These are phyloP conservation scores for Guadua angustifolia DNA, from an alignment of 176 grass and related monocot genomes.

Conservation along the genomic window DNA sequence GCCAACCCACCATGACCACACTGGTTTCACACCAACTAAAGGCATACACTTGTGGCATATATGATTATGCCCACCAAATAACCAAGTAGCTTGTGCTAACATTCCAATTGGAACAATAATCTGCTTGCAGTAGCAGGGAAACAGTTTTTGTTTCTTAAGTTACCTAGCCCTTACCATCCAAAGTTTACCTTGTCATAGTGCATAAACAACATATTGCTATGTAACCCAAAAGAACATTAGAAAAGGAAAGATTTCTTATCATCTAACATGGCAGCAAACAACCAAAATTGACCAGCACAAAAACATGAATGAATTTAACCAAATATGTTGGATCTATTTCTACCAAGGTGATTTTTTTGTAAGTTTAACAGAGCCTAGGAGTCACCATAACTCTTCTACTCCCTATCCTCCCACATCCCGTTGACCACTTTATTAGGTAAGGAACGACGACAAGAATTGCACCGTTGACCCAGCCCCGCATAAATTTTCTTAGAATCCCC, in stretches of 20 bases:
- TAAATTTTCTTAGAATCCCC: neutral
- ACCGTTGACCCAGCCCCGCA: conserved; percentile 27
- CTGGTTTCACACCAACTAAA: conserved; percentile 13
- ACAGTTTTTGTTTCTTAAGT: neutral
- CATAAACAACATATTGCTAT: neutral
- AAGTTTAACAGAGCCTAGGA: neutral
- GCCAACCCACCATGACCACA: neutral
- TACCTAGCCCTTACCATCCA: neutral
- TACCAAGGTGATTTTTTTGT: neutral
- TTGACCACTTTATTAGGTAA: conserved; percentile 22
- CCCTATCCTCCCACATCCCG: conserved; percentile 5
- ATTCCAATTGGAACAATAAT: conserved; percentile 3
- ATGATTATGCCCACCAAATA: conserved; percentile 26
- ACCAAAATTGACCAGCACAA: neutral
- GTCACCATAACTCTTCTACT: neutral
- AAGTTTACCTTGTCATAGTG: neutral
- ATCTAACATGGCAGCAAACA: neutral
- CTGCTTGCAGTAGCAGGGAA: neutral
- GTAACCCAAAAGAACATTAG: neutral
- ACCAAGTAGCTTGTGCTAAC: conserved; percentile 20
- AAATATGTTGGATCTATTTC: neutral
- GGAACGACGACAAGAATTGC: neutral
- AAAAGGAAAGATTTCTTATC: neutral
- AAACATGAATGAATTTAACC: neutral
- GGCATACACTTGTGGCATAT: neutral